These are phyloP conservation scores for Tanacetum coccineum DNA, from an alignment of 129 eudicot species.

Conservation along the genomic window DNA sequence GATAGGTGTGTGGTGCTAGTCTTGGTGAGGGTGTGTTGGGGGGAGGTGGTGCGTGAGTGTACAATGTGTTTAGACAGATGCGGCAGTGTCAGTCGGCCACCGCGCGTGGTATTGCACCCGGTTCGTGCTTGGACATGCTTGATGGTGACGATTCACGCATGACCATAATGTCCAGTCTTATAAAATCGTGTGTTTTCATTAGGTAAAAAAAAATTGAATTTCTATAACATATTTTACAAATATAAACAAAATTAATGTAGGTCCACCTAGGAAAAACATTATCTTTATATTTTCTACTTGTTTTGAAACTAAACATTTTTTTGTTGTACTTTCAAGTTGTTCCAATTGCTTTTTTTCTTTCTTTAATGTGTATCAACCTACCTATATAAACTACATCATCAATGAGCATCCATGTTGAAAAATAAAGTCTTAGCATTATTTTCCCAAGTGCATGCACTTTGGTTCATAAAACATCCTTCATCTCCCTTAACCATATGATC, in stretches of 20 bases:
- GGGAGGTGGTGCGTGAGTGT: no score
- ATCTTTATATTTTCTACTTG: neutral
- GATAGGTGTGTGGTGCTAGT: no score
- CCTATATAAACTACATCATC: constrained; percentile 16
- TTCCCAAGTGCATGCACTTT: constrained; percentile 10
- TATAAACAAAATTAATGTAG: neutral
- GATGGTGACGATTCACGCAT: no score
- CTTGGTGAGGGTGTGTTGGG: no score
- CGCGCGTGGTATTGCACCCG: no score
- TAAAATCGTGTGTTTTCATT: no score
- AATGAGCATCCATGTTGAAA: constrained; percentile 23
- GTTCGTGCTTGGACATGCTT: no score
- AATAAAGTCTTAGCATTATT: constrained; percentile 3
- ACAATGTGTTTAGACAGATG: no score
- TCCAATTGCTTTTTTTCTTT: neutral
- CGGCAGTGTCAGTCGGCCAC: no score
- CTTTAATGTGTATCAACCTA: neutral
- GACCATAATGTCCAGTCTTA: no score
- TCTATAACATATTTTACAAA: neutral
- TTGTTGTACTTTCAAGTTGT: constrained; percentile 21
- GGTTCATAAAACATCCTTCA: neutral
- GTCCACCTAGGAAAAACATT: constrained; percentile 1
- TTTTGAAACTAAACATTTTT: constrained; percentile 8
- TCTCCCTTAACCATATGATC: neutral
- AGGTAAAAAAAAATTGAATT: no score